Base-by-base conservation (phyloP, 179 eudicot genomes). In the Pouteria campechiana region DNA sequence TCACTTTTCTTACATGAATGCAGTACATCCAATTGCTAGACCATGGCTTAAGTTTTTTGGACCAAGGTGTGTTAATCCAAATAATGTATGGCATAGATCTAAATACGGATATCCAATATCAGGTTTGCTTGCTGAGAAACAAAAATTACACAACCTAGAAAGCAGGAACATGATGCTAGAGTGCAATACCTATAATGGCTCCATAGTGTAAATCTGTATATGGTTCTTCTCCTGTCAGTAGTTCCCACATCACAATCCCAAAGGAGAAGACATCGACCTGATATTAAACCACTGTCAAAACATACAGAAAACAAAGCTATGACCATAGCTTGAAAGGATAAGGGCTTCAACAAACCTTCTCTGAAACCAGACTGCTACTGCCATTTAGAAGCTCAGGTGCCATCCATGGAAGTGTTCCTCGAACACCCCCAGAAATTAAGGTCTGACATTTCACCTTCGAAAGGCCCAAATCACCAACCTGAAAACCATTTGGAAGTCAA, bases 371-470 rank as follows among this genome's bases (percentile, higher is more conserved):
- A 70, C 82, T 84, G 40, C 92, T 81, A 62, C 92, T 80, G 46
- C 94, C 97, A 52, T 83, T 83, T 44, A 87, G 69, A 60, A 87
- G 94, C 76, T 87, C 94, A 2, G 93, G 96, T 9, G 96, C 94
- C 96, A 87, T 83, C 96, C 96, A 87, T 41, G 94, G 96, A 64
- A 87, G 96, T 17, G 94, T 87, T 46, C 96, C 96, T 41, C 94
- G 79, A 25, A 87, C 92, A 14, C 97, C 97, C 25, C 97, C 94
- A 15, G 94, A 88, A 39, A 88, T 84, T 44, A 88, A 55, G 5
- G 97, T 88, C 37, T 84, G 94, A 37, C 92, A 73, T 65, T 83
- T 88, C 50, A 84, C 94, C 76, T 88, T 88, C 11, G 97, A 88
- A 38, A 88, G 68, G 39, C 94, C 97, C 59, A 88, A 65, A 58